Evolutionary conservation across 805 yeast genomes (phyloP).

Genomic region (Barnettozyma salicaria): DNA sequence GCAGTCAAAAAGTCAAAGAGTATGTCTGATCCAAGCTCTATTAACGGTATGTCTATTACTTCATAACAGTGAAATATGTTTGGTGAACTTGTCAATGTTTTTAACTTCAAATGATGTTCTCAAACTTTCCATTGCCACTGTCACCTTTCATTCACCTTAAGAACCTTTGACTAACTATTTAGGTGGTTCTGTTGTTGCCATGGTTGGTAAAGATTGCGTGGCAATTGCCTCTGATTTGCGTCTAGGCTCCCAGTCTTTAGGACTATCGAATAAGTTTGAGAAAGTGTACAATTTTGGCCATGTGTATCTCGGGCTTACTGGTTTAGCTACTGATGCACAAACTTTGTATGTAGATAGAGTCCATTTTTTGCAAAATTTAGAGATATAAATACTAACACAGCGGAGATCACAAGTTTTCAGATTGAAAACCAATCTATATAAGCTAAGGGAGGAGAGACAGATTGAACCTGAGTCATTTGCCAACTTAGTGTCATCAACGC

Average conservation of each 20-base stretch:
- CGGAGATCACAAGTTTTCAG: slow-evolving; percentile 61
- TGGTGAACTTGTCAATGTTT: no score
- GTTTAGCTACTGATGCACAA: slow-evolving; percentile 89
- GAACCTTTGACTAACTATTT: slow-evolving; percentile 15
- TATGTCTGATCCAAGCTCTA: slow-evolving; percentile 79
- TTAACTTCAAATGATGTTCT: background rate
- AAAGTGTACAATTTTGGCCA: slow-evolving; percentile 84
- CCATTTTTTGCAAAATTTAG: no score
- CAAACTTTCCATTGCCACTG: background rate
- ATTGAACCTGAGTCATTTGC: slow-evolving; percentile 95
- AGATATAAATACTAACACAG: background rate
- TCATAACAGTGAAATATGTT: no score
- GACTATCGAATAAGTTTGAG: slow-evolving; percentile 88
- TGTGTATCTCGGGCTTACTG: slow-evolving; percentile 87
- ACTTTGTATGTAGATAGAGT: slow-evolving; percentile 35
- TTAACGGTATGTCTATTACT: slow-evolving; percentile 58
- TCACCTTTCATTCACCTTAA: no score
- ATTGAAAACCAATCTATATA: slow-evolving; percentile 80
- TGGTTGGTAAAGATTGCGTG: slow-evolving; percentile 97
- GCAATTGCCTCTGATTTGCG: slow-evolving; percentile 96
- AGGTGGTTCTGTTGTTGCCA: slow-evolving; percentile 97
- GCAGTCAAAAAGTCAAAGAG: no score
- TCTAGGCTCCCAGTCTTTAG: slow-evolving; percentile 88
- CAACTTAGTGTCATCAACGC: slow-evolving; percentile 80
- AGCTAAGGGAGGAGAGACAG: slow-evolving; percentile 81